A percentile compares a stretch with the other conserved stretches of the same genome.
Evolutionary conservation across 192 early-diverging fungal species (phyloP).

Genomic region (Kappamyces sp.): DNA sequence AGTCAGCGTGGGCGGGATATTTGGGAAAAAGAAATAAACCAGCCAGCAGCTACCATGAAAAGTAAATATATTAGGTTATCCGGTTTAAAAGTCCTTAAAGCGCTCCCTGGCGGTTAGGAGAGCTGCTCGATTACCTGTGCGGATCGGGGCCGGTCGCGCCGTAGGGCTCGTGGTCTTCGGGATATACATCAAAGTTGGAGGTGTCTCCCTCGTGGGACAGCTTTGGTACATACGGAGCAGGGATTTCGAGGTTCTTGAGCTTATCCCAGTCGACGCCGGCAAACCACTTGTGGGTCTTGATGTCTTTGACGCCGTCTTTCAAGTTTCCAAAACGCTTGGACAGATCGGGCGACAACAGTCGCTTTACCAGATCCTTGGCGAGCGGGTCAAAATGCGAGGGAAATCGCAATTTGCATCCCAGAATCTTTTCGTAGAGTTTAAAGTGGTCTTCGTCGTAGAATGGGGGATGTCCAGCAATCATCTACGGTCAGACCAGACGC

Average conservation of each 20-base stretch:
- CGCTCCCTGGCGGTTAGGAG: constrained; percentile 34
- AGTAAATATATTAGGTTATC: constrained; percentile 1
- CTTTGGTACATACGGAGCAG: constrained; percentile 82
- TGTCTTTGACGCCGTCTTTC: constrained; percentile 71
- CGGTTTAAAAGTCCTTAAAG: constrained; percentile 67
- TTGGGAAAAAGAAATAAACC: constrained; percentile 15
- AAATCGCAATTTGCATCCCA: constrained; percentile 62
- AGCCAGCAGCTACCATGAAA: background rate
- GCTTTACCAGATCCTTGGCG: constrained; percentile 69
- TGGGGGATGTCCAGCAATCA: constrained; percentile 67
- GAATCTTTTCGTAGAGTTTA: constrained; percentile 69
- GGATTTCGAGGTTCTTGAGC: constrained; percentile 64
- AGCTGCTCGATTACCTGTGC: constrained; percentile 23
- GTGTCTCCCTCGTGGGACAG: constrained; percentile 80
- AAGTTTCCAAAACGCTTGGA: constrained; percentile 77
- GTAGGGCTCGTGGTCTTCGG: constrained; percentile 87
- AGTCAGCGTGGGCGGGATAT: background rate
- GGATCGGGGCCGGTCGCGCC: constrained; percentile 66
- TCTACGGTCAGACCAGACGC: constrained; percentile 23
- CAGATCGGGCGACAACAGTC: constrained; percentile 63
- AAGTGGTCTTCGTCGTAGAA: constrained; percentile 70
- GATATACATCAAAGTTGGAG: constrained; percentile 91
- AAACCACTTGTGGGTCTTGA: constrained; percentile 95
- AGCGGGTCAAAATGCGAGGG: constrained; percentile 67
- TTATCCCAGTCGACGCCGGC: constrained; percentile 86